These are phyloP conservation scores for Dujonia santamariae DNA, from an alignment of 1,139 yeast species.

Conservation along the genomic window DNA sequence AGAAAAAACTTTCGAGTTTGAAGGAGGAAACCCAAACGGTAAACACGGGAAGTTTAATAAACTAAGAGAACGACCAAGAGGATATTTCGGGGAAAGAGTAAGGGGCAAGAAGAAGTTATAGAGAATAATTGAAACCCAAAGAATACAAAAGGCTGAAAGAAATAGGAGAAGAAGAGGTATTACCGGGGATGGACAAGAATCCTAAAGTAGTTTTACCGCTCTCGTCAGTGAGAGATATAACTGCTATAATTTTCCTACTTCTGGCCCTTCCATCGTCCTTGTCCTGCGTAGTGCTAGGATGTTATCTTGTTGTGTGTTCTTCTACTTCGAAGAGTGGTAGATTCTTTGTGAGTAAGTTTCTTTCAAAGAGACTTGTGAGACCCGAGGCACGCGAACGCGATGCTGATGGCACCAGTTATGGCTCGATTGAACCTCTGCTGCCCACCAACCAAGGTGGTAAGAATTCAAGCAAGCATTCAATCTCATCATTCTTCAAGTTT, in stretches of 20 bases:
- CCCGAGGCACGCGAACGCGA: constrained; percentile 1
- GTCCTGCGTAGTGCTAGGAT: constrained; percentile 32
- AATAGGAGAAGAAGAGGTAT: too few species aligned
- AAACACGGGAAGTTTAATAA: too few species aligned
- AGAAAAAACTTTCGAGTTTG: too few species aligned
- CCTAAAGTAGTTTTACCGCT: constrained; percentile 20
- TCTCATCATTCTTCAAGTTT: neutral
- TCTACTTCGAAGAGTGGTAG: constrained; percentile 42
- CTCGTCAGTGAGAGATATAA: constrained; percentile 40
- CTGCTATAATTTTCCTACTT: constrained; percentile 40
- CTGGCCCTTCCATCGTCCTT: constrained; percentile 40
- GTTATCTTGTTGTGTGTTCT: constrained; percentile 42
- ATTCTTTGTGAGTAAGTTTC: constrained; percentile 17
- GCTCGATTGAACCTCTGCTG: neutral
- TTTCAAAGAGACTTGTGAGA: constrained; percentile 13
- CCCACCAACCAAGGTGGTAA: neutral
- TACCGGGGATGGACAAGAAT: constrained; percentile 1
- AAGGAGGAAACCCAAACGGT: too few species aligned
- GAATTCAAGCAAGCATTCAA: neutral
- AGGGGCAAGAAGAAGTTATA: too few species aligned
- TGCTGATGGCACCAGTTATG: constrained; percentile 18
- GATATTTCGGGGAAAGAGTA: too few species aligned
- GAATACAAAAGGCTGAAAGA: too few species aligned
- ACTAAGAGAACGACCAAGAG: too few species aligned
- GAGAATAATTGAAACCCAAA: too few species aligned